Evolutionary conservation across 352 stramenopile species (phyloP), one percentile per base, ranked within the genome.

Genomic region (Phytophthora pinifolia): DNA sequence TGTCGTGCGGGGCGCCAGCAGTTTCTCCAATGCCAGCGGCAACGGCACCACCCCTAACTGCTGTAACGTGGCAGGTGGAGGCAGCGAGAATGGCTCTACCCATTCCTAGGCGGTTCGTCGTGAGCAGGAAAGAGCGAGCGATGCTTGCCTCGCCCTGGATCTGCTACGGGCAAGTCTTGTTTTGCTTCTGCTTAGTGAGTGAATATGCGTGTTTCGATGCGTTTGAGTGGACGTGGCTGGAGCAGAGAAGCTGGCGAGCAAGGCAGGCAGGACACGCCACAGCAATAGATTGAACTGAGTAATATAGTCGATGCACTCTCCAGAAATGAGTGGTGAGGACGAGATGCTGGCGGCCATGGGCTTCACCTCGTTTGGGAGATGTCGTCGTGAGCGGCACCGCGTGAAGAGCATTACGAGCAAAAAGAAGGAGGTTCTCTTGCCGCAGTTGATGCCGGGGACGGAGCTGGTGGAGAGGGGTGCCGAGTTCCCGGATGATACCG

Each of bases 341-440:
- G 60, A 65, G 14, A 59, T 73, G 56, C 62, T 61, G 29, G 54
- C 60, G 9, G 49, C 78, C 10, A 67, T 93, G 65, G 83, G 83
- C 34, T 91, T 93, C 35, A 55, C 73, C 17, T 71, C 67, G 30
- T 93, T 93, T 57, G 83, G 83, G 1, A 52, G 53, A 22, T 52
- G 54, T 46, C 61, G 46, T 33, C 48, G 51, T 9, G 35, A 44
- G 0, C 50, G 30, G 5, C 17, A 15, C n/a, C 30, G 34, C 9
- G 2, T 9, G 27, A 49, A 42, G 15, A 20, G 46, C 5, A 18
- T 20, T 13, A 20, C 29, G 4, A 50, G 12, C 6, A 50, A 50
- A 13, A 44, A 36, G 15, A 43, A 20, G 1, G 6, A 48, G 18
- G 29, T 29, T 29, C 25, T 10, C 6, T 49, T 74, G 4, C 48